These are phyloP conservation scores for Musa troglodytarum DNA, from an alignment of 176 grass and related monocot genomes.

Conservation along the genomic window DNA sequence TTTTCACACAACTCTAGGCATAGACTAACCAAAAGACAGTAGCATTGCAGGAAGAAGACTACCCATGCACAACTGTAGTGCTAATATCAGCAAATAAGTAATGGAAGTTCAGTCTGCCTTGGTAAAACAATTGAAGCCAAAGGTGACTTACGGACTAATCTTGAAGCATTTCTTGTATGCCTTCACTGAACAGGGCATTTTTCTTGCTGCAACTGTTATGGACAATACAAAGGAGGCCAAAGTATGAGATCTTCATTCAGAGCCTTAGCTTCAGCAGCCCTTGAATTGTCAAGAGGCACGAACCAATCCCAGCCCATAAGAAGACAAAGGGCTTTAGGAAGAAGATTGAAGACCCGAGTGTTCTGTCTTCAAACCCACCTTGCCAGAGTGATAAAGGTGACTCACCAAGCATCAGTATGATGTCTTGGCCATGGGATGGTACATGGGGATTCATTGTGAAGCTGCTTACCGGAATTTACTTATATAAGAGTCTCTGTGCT, in stretches of 20 bases:
- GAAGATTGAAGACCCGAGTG: constrained; percentile 43
- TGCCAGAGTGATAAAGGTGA: constrained; percentile 58
- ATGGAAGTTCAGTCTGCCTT: neutral
- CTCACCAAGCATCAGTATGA: neutral
- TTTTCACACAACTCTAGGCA: no score
- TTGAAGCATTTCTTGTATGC: constrained; percentile 55
- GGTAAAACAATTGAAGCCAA: neutral
- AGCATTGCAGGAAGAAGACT: no score
- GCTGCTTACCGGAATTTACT: neutral
- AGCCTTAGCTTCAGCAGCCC: constrained; percentile 45
- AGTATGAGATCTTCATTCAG: constrained; percentile 67
- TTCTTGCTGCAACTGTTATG: constrained; percentile 42
- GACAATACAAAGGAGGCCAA: constrained; percentile 87
- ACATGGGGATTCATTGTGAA: neutral
- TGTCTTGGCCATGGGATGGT: no score
- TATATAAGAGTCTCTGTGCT: neutral
- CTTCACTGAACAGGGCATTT: constrained; percentile 36
- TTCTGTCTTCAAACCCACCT: constrained; percentile 61
- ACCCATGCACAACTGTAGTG: neutral
- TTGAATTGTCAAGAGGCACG: constrained; percentile 59
- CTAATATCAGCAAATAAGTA: neutral
- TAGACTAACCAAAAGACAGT: no score
- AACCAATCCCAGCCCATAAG: constrained; percentile 92
- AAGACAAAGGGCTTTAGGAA: constrained; percentile 80
- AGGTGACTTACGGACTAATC: constrained; percentile 30